phyloP scores from a whole-genome alignment of 495 filamentous ascomycete genomes.

The Aspergillus haitiensis region DNA sequence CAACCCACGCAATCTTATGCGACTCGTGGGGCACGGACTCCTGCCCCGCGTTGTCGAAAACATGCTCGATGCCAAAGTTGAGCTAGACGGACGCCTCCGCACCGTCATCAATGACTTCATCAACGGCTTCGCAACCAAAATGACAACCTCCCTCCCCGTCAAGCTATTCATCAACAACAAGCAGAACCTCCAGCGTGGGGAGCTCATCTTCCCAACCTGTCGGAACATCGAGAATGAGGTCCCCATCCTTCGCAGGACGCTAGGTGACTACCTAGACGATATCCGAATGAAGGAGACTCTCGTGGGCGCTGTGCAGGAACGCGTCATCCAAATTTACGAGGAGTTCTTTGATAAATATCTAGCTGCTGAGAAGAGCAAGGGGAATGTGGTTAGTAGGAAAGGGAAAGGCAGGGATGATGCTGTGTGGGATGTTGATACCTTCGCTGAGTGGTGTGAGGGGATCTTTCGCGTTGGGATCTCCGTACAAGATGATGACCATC shows the following conservation, averaged over 20 bases:
- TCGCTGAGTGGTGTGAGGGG: conserved; percentile 58
- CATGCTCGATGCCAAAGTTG: conserved; percentile 76
- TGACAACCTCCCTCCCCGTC: conserved; percentile 52
- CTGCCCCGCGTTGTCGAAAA: conserved; percentile 63
- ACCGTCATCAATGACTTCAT: conserved; percentile 81
- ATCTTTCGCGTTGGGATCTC: conserved; percentile 55
- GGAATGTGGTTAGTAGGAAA: conserved; percentile 51
- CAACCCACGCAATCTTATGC: conserved; percentile 61
- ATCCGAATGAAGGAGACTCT: conserved; percentile 61
- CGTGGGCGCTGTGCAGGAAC: conserved; percentile 60
- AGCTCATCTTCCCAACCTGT: conserved; percentile 42
- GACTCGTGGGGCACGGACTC: conserved; percentile 58
- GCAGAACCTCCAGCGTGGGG: conserved; percentile 38
- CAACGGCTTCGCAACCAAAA: conserved; percentile 54
- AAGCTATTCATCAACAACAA: conserved; percentile 40
- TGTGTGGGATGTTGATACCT: conserved; percentile 64
- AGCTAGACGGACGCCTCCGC: conserved; percentile 74
- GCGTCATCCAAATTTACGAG: conserved; percentile 60
- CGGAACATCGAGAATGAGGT: conserved; percentile 56
- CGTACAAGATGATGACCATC: conserved; percentile 13
- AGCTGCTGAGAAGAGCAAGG: conserved; percentile 45
- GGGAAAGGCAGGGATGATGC: conserved; percentile 63
- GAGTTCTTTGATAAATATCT: conserved; percentile 57
- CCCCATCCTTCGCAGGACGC: conserved; percentile 47
- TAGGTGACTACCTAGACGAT: conserved; percentile 61